Evolutionary conservation across 1,284 basidiomycete species (phyloP).

Genomic region (Tremellales sp.): DNA sequence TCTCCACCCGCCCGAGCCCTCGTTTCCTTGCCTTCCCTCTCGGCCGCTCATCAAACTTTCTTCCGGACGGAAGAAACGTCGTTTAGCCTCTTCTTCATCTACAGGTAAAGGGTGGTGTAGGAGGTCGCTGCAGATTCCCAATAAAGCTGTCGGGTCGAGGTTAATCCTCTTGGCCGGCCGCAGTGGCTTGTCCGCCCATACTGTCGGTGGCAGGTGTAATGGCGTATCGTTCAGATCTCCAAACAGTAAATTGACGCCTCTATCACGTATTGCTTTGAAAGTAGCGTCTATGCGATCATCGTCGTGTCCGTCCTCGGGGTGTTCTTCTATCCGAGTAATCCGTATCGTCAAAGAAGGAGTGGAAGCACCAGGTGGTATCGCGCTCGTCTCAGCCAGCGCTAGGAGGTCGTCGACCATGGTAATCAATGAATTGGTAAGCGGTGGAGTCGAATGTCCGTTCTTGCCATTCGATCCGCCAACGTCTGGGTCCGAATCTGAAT

Average conservation of each 20-base stretch:
- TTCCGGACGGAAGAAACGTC: slow-evolving; percentile 56
- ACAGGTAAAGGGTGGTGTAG: slow-evolving; percentile 66
- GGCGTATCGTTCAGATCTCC: slow-evolving; percentile 53
- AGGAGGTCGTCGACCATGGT: slow-evolving; percentile 50
- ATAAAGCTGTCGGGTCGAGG: slow-evolving; percentile 72
- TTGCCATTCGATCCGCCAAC: slow-evolving; percentile 32
- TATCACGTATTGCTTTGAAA: slow-evolving; percentile 54
- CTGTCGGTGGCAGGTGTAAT: not conserved
- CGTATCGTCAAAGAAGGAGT: slow-evolving; percentile 56
- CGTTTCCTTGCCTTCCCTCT: slow-evolving; percentile 29
- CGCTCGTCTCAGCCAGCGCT: slow-evolving; percentile 18
- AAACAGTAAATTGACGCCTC: slow-evolving; percentile 64
- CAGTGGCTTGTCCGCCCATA: slow-evolving; percentile 18
- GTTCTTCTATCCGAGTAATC: slow-evolving; percentile 59
- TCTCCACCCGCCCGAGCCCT: slow-evolving; percentile 53
- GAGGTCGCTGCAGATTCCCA: slow-evolving; percentile 76
- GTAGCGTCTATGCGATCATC: slow-evolving; percentile 60
- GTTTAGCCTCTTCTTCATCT: slow-evolving; percentile 54
- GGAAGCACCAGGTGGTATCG: slow-evolving; percentile 20
- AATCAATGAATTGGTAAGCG: slow-evolving; percentile 53
- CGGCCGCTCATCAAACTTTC: slow-evolving; percentile 11
- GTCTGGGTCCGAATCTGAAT: slow-evolving; percentile 33
- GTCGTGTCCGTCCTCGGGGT: slow-evolving; percentile 46
- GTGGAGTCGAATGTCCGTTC: slow-evolving; percentile 6
- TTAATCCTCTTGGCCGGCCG: slow-evolving; percentile 61